Percentiles rank a stretch among this genome's conserved stretches.
These are phyloP conservation scores for Hamamelis virginiana DNA, from an alignment of 164 flowering plant species.

Conservation along the genomic window DNA sequence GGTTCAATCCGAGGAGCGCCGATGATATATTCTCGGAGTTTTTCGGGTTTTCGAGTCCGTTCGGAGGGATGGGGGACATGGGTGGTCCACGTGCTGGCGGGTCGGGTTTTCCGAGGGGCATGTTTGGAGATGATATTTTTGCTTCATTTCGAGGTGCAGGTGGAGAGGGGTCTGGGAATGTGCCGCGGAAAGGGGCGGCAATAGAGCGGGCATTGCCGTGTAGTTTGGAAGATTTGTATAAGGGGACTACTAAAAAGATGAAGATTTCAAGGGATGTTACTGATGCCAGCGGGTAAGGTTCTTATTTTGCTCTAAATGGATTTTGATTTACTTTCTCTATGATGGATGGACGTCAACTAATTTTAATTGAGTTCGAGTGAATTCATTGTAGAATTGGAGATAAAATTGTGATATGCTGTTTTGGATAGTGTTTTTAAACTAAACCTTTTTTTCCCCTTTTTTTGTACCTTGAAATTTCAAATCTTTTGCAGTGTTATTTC, in stretches of 20 bases:
- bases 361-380: neutral
- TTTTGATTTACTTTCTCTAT: neutral
- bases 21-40: conserved; percentile 90
- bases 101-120: conserved; percentile 44
- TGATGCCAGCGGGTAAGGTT: conserved; percentile 78
- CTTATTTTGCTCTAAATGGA: neutral
- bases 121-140: conserved; percentile 66
- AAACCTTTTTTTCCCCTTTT: too few species aligned
- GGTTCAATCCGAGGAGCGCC: conserved; percentile 76
- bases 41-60: conserved; percentile 74
- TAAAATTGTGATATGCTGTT: too few species aligned
- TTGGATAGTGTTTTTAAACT: neutral
- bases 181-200: conserved; percentile 50
- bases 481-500: neutral
- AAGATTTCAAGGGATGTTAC: conserved; percentile 84
- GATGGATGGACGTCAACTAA: neutral
- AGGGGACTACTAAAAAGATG: conserved; percentile 95
- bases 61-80: conserved; percentile 64
- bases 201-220: conserved; percentile 71
- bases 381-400: neutral
- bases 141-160: conserved; percentile 45
- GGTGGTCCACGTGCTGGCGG: conserved; percentile 49
- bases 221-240: conserved; percentile 88
- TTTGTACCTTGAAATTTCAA: neutral
- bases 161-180: conserved; percentile 42